Evolutionary conservation across 768 basidiomycete species (phyloP).

Genomic region (Kwoniella dejecticola): DNA sequence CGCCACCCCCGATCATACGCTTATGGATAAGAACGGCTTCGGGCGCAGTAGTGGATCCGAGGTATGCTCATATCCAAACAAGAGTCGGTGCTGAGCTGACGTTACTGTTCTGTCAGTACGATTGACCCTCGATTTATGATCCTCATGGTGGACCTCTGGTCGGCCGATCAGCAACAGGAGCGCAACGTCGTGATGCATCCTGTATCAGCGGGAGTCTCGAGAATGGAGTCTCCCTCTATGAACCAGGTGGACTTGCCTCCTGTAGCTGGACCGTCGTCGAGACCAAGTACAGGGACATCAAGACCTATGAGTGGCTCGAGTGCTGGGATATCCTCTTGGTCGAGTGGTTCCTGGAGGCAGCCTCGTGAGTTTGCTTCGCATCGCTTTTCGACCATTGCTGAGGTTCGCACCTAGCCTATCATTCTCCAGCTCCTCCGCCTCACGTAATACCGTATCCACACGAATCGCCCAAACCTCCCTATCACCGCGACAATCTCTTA

Average conservation of each 20-base stretch:
- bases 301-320: conserved; percentile 18
- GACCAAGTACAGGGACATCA: conserved; percentile 21
- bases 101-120: conserved; percentile 61
- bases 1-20: conserved; percentile 69
- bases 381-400: background rate
- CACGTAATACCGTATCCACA: background rate
- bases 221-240: conserved; percentile 19
- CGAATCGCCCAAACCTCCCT: conserved; percentile 1
- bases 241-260: background rate
- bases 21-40: conserved; percentile 53
- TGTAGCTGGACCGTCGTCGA: conserved; percentile 12
- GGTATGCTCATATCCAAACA: conserved; percentile 16
- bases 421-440: conserved; percentile 2
- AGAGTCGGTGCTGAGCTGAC: conserved; percentile 4
- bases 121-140: conserved; percentile 85
- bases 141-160: conserved; percentile 91
- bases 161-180: conserved; percentile 74
- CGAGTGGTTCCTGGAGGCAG: conserved; percentile 14
- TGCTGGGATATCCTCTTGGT: conserved; percentile 17
- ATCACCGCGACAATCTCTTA: background rate
- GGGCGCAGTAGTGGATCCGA: conserved; percentile 35
- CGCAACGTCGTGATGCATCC: conserved; percentile 89
- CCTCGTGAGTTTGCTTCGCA: conserved; percentile 1
- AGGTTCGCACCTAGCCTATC: background rate
- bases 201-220: conserved; percentile 59